Evolutionary conservation across 176 grass and related monocot genomes (phyloP), one percentile per base, ranked within the genome.

Genomic region (Ensete glaucum): DNA sequence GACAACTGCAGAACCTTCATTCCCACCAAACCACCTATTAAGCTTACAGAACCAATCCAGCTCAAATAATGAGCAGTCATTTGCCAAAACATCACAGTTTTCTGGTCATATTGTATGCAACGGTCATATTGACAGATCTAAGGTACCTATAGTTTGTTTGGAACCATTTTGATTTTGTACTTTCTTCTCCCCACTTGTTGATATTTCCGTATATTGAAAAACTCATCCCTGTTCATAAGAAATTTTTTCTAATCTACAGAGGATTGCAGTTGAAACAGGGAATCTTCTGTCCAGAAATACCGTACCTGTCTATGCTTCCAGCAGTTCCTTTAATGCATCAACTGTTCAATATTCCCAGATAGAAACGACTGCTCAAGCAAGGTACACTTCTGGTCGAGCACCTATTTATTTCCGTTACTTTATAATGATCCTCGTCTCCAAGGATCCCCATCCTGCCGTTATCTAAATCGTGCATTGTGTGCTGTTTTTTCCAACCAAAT

Each of bases 261-360:
- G 57, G 23, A 63, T 19, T 53, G 29, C 23, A 73, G 15, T 3
- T 6, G 43, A 50, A 71, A 58, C 69, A 73, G 56, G 64, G 55
- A 53, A 56, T 20, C 12, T 57, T 13, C 52, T 50, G 9, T 66
- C 43, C 59, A 73, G 48, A 53, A 27, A 57, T 64, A 15, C 48
- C 15, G 29, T 54, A 20, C 50, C 48, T 64, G 9, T 1, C 2
- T 43, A 27, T 54, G 69, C 52, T 49, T 64, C 58, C 10, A 64
- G 11, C 48, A 67, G 56, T 63, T 80, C 69, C 64, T 73, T 80
- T n/a, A 50, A 80, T 80, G 49, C 69, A 52, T 80, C 78, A 54
- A 34, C 57, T 13, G 11, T 57, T 73, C 55, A 53, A 27, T 34
- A 80, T 73, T 52, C 78, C 34, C 78, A 80, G 16, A 73, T 34